Percentiles rank a stretch among this genome's conserved stretches.
These are phyloP conservation scores for Candida mattraensis DNA, from an alignment of 805 yeast species.

Conservation along the genomic window DNA sequence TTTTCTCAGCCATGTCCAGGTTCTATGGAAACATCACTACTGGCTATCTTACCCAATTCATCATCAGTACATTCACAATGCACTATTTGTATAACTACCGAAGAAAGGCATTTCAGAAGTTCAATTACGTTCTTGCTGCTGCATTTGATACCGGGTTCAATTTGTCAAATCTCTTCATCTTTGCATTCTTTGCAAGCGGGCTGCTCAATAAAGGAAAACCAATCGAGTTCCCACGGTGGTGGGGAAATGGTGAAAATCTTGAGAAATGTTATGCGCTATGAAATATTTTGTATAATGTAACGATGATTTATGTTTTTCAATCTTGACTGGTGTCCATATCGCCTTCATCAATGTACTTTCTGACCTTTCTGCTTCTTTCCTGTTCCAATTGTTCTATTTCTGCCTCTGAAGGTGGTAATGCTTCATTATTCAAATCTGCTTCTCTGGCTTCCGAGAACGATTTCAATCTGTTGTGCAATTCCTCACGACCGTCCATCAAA, in stretches of 20 bases:
- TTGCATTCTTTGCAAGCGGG: slow-evolving; percentile 31
- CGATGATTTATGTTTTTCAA: neutral
- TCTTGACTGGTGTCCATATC: slow-evolving; percentile 15
- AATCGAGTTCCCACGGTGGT: slow-evolving; percentile 41
- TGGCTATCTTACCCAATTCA: slow-evolving; percentile 46
- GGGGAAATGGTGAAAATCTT: slow-evolving; percentile 47
- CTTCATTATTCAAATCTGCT: slow-evolving; percentile 82
- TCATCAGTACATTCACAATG: slow-evolving; percentile 51
- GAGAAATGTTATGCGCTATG: slow-evolving; percentile 47
- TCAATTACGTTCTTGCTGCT: slow-evolving; percentile 50
- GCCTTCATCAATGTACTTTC: slow-evolving; percentile 35
- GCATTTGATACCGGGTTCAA: slow-evolving; percentile 53
- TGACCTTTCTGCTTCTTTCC: slow-evolving; percentile 45
- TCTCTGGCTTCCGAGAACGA: slow-evolving; percentile 81
- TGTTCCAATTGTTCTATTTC: slow-evolving; percentile 48
- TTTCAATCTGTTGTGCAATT: slow-evolving; percentile 63
- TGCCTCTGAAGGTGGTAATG: slow-evolving; percentile 77
- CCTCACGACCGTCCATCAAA: slow-evolving; percentile 78
- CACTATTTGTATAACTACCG: slow-evolving; percentile 41
- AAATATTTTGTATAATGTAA: slow-evolving; percentile 1
- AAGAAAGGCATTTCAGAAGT: slow-evolving; percentile 41
- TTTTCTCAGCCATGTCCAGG: slow-evolving; percentile 46
- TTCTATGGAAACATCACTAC: slow-evolving; percentile 53
- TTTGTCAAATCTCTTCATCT: slow-evolving; percentile 40
- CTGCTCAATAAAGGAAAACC: slow-evolving; percentile 13